phyloP scores from a whole-genome alignment of 371 early-diverging fungal species.

The Parasitella parasitica region DNA sequence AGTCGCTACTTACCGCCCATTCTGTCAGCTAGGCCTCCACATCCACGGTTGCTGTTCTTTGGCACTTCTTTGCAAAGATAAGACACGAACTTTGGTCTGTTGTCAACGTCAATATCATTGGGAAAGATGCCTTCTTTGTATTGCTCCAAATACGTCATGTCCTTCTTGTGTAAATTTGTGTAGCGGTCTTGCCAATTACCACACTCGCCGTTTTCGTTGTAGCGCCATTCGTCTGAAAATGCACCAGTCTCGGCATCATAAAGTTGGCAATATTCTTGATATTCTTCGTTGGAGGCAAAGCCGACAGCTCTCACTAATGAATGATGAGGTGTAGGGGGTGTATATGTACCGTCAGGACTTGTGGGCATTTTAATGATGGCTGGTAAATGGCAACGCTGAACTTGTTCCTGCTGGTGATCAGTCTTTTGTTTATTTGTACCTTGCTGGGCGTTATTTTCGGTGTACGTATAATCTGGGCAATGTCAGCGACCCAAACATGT shows the following conservation, averaged over 20 bases:
- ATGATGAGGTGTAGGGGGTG: slow-evolving; percentile 43
- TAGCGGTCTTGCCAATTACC: slow-evolving; percentile 51
- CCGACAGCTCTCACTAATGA: slow-evolving; percentile 33
- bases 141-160: slow-evolving; percentile 30
- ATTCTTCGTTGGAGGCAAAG: slow-evolving; percentile 31
- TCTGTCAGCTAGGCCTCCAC: slow-evolving; percentile 53
- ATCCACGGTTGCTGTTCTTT: slow-evolving; percentile 40
- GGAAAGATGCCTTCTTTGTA: slow-evolving; percentile 36
- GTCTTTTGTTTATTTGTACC: not conserved
- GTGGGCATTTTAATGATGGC: slow-evolving; percentile 22
- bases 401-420: not conserved
- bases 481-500: too few species aligned
- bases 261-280: slow-evolving; percentile 35
- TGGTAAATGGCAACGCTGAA: slow-evolving; percentile 17
- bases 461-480: not conserved
- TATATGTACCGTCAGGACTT: slow-evolving; percentile 39
- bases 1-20: slow-evolving; percentile 39
- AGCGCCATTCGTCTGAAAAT: slow-evolving; percentile 22
- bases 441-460: not conserved
- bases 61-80: slow-evolving; percentile 47
- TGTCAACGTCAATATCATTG: slow-evolving; percentile 10
- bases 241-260: slow-evolving; percentile 24
- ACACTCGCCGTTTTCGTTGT: slow-evolving; percentile 37
- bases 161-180: slow-evolving; percentile 30
- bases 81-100: slow-evolving; percentile 37